Evolutionary conservation across 176 grass and related monocot species (phyloP), one percentile per base, ranked within the genome.

Genomic region (Avena sativa): DNA sequence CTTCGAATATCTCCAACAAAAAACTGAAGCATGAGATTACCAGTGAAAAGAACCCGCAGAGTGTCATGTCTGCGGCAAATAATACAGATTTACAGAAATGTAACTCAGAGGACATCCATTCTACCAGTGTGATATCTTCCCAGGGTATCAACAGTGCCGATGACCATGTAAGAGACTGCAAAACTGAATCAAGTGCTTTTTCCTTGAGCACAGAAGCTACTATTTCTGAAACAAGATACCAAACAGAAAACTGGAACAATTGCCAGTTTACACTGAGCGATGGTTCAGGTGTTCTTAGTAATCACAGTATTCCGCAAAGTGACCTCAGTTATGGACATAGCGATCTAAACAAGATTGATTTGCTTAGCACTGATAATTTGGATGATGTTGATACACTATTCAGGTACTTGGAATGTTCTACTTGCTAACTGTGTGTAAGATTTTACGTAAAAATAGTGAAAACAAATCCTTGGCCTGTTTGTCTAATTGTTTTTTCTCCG

Each of bases 341-440:
- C 91, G 90, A 97, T 88, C 79, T 97, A 53, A 85, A 78, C 74
- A 92, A 91, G 67, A 91, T 91, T 53, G 93, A 97, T 76, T 97
- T 93, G 93, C 89, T 44, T 64, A 79, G 84, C 59, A 98, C 95
- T 58, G 96, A 94, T 72, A 95, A 95, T 91, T 95, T 94, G 23
- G 93, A 95, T 81, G 96, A 95, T 80, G 88, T 98, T 6, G 96
- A 95, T 46, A 91, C 78, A 87, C 82, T 98, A 63, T 98, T 98
- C 93, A 98, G 96, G 96, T 98, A 94, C 74, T 86, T 70, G 17
- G 38, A 88, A 59, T 81, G 28, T 51, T 10, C 63, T 44, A 40
- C 5, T 66, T 76, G 13, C 34, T 70, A 9, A 15, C 32, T 91
- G 3, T 71, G 16, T 62, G 32, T 34, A 65, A 65, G 47, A 58